Conservation (phyloP, 1,284 basidiomycete genomes). For the Trametes hirsuta region DNA sequence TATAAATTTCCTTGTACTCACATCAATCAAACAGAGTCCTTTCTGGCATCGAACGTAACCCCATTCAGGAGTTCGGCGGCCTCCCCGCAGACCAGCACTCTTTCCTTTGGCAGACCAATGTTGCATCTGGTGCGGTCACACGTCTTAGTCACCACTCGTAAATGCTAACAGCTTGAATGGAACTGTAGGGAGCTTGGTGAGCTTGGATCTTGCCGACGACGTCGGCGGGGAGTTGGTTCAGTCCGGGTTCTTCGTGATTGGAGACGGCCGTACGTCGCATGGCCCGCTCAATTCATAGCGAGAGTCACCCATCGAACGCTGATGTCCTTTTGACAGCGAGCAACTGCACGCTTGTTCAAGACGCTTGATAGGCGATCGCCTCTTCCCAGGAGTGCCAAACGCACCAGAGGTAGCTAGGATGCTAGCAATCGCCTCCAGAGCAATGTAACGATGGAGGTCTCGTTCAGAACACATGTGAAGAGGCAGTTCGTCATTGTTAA, state of each 20-base stretch:
- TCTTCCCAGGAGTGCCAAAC: too few species aligned
- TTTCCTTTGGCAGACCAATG: slow-evolving; percentile 1
- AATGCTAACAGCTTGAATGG: background rate
- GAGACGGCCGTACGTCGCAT: background rate
- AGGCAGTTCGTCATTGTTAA: too few species aligned
- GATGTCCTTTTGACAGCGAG: background rate
- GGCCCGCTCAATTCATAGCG: background rate
- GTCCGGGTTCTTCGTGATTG: background rate
- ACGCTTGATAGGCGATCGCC: too few species aligned
- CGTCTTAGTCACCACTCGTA: too few species aligned
- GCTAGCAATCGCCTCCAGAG: too few species aligned
- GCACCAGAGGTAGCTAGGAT: too few species aligned
- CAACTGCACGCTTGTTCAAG: background rate
- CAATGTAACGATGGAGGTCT: too few species aligned
- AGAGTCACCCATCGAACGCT: background rate
- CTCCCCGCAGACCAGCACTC: background rate
- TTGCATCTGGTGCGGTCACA: background rate
- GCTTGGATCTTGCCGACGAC: background rate
- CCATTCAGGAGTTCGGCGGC: slow-evolving; percentile 2
- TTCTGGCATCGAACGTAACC: background rate
- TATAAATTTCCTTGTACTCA: too few species aligned
- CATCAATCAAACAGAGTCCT: too few species aligned
- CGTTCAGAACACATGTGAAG: too few species aligned
- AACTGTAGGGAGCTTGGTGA: background rate
- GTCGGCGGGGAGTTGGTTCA: background rate